Conservation (phyloP, 495 filamentous ascomycete genomes). For the Parathielavia hyrcaniae region DNA sequence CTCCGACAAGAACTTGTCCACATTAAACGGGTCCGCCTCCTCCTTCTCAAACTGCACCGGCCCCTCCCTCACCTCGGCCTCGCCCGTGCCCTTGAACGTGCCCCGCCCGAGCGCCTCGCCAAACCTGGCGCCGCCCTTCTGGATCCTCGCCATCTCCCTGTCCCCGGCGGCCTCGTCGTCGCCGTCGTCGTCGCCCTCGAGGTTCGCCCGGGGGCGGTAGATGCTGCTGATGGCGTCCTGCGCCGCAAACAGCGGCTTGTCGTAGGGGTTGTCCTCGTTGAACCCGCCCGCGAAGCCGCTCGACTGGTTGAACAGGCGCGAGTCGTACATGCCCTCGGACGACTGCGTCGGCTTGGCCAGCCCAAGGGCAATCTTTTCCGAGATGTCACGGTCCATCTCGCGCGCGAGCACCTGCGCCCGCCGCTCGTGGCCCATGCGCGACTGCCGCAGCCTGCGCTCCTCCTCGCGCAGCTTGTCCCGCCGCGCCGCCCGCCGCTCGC, state of each 20-base stretch:
- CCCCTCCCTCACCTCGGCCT: conserved; percentile 80
- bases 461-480: conserved; percentile 72
- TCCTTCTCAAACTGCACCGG: conserved; percentile 99
- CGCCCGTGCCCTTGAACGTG: conserved; percentile 82
- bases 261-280: conserved; percentile 97
- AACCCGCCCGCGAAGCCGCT: conserved; percentile 83
- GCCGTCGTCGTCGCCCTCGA: conserved; percentile 66
- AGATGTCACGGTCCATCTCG: conserved; percentile 95
- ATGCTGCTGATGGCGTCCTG: conserved; percentile 95
- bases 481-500: conserved; percentile 70
- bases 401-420: conserved; percentile 84
- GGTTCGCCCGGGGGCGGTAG: conserved; percentile 73
- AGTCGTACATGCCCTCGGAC: conserved; percentile 93
- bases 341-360: conserved; percentile 90
- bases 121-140: conserved; percentile 72
- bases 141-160: conserved; percentile 77
- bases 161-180: conserved; percentile 76
- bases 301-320: conserved; percentile 87
- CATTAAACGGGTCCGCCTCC: conserved; percentile 76
- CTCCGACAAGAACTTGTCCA: conserved; percentile 85
- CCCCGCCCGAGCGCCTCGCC: conserved; percentile 78
- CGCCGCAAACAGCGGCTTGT: conserved; percentile 94
- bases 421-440: conserved; percentile 90
- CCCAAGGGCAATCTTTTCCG: conserved; percentile 92
- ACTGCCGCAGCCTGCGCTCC: conserved; percentile 85